Base-by-base conservation (phyloP, 805 yeast species). In the Sungouiozyma ichnusensis region DNA sequence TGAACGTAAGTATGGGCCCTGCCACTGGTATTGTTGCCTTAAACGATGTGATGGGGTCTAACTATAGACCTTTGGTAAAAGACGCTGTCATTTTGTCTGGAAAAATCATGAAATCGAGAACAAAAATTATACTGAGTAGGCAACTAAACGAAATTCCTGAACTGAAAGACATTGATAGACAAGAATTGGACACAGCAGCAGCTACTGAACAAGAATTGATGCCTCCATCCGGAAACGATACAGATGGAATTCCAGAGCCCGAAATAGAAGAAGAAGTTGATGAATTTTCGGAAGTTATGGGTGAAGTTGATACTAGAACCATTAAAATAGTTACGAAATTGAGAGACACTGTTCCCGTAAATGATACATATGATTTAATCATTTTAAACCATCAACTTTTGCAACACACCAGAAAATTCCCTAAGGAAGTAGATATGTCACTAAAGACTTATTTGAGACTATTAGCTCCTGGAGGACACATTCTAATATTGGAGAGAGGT, bases 1-100 rank as follows among this genome's bases (percentile, higher is more conserved):
- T 92, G 39, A 94, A 85, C 54, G 74, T 85, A 13, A 90, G 95
- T 0, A 79, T 72, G 55, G 97, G 98, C 0, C 97, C 98, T 1
- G 90, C 86, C 2, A 81, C 94, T 0, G 97, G 97, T 2, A 77
- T 92, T 68, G 64, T 88, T 14, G 97, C 94, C 0, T 66, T 87
- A 40, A 85, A 88, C 55, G 95, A 87, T 53, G 43, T 47, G 4
- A 76, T 85, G 77, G 87, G 84, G 0, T 71, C 71, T 2, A 71
- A 71, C 0, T 82, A 74, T 64, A 58, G 63, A 16, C 86, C 94
- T 0, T 64, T 64, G 16, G 65, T 66, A 13, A 85, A 85, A 52
- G 86, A 85, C 33, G 78, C 84, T 0, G 83, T 81, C 18, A 72
- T 88, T 15, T 67, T 79, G 16, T 92, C 95, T 1, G 67, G 69